Base-by-base conservation (phyloP, 2,329 filamentous ascomycete species). In the Talaromyces sp. region DNA sequence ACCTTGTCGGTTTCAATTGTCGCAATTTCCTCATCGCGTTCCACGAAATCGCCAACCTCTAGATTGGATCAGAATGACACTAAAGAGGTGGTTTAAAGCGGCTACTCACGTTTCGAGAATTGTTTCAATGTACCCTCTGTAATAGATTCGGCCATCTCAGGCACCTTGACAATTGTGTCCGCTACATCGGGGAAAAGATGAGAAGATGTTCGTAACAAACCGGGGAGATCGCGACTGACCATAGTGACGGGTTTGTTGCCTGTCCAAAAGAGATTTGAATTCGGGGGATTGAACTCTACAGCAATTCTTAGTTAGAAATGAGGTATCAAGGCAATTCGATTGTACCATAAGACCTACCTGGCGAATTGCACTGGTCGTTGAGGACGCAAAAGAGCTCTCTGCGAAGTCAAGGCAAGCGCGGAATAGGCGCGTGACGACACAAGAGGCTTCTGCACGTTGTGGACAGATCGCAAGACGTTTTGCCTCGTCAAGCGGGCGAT, bases 1-100 rank as follows among this genome's bases (percentile, higher is more conserved):
- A 92, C 92, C 89, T 99, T 99, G 86, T 99, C 95, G 14, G 95
- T 99, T 82, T 99, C 95, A 75, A 99, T 99, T 59, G 94, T 97
- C 37, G 95, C 95, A 78, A 99, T 94, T 79, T 99, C 95, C 81
- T 98, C 95, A 75, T 99, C 95, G 73, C 90, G 89, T 82, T 96
- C 93, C 61, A 99, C 93, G 73, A 88, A 93, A 78, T 99, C 95
- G 74, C 95, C 95, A 72, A 97, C 84, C 81, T 94, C 85, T 87
- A 69, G 22, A 60, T 16, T 4, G 22, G 22, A 50, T 65, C 75
- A 45, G 75, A 70, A 61, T 37, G 22, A 45, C 33, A 43, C 54
- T 35, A 35, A 54, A 49, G 78, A 43, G 27, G 43, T 35, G 22
- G 10, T 43, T 16, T 13, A 33, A n/a, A 22, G 43, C 35, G 27